Evolutionary conservation across 129 eudicot species (phyloP), one percentile per base, ranked within the genome.

Genomic region (Gnaphalium uliginosum): DNA sequence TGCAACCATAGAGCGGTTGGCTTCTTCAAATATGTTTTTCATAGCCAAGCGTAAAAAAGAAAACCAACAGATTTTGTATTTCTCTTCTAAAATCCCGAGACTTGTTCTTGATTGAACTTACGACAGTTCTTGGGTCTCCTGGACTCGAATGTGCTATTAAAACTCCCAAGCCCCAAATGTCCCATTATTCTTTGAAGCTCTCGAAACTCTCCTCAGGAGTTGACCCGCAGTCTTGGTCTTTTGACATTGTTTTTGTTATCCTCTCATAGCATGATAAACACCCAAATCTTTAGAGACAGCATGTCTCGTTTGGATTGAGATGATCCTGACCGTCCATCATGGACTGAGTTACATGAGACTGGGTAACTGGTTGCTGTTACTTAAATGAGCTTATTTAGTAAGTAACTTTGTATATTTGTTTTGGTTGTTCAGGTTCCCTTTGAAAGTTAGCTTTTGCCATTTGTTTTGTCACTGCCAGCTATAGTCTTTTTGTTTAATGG

Each of bases 381-480:
- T n/a, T n/a, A n/a, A n/a, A n/a, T n/a, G n/a, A n/a, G n/a, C n/a
- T n/a, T n/a, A n/a, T n/a, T n/a, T n/a, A n/a, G n/a, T n/a, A n/a
- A n/a, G n/a, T n/a, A n/a, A n/a, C n/a, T n/a, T n/a, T n/a, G n/a
- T n/a, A n/a, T n/a, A n/a, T n/a, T n/a, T n/a, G n/a, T n/a, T n/a
- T n/a, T n/a, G n/a, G n/a, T n/a, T n/a, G n/a, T n/a, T n/a, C n/a
- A n/a, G n/a, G n/a, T n/a, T n/a, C n/a, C n/a, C n/a, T n/a, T 64
- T 63, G 2, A 48, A 69, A 64, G 43, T 14, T 5, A 26, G 8
- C 41, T 13, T 27, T 64, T 69, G 37, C 61, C 10, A 8, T 8
- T 37, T n/a, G 35, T n/a, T 69, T 26, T 70, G 46, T 18, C 74
- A 48, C 35, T 51, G 75, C 23, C 69, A 64, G 46, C 69, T 64